Base-by-base conservation (phyloP, 2,329 filamentous ascomycete species). In the Sphaerulina populicola region DNA sequence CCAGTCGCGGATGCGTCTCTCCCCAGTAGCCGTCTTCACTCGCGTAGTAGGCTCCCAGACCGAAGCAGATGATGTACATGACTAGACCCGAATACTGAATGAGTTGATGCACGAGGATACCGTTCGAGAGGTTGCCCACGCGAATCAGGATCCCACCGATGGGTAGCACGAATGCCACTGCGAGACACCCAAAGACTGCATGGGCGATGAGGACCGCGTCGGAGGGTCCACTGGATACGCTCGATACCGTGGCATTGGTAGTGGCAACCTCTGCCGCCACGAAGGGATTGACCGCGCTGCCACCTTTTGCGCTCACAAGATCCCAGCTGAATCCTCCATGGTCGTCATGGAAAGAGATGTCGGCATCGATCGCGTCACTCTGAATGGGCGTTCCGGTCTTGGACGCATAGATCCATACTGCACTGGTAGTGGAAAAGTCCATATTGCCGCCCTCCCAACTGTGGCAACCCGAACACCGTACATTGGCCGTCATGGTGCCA, bases 401-500 rank as follows among this genome's bases (percentile, higher is more conserved):
- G 38, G 68, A 66, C 8, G 73, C 76, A 61, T 71, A 77, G 38
- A 81, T 77, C 76, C 76, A 81, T 29, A 30, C 41, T 12, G 72
- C 74, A 2, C 61, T 66, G 5, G 60, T 49, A 31, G 65, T 64
- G 2, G 65, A 73, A 52, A 78, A 73, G 56, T 74, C 69, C 70
- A 78, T 77, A 21, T 63, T 68, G 3, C 77, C 76, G 7, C 75
- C 76, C 29, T 63, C 66, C 77, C 77, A 80, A 47, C 64, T 71
- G 37, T 72, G 62, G 60, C 78, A 81, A 51, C 73, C 77, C 21
- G 53, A 66, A 71, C 78, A 81, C 57, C 67, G 72, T 15, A 82
- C 69, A 60, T 81, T 81, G 7, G 77, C 78, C 23, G 71, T 72
- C 74, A 81, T 77, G 8, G 69, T 67, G 11, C 74, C 74, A 56